Evolutionary conservation across 352 stramenopile genomes (phyloP), one percentile per base, ranked within the genome.

Genomic region (Pythium inflatum): DNA sequence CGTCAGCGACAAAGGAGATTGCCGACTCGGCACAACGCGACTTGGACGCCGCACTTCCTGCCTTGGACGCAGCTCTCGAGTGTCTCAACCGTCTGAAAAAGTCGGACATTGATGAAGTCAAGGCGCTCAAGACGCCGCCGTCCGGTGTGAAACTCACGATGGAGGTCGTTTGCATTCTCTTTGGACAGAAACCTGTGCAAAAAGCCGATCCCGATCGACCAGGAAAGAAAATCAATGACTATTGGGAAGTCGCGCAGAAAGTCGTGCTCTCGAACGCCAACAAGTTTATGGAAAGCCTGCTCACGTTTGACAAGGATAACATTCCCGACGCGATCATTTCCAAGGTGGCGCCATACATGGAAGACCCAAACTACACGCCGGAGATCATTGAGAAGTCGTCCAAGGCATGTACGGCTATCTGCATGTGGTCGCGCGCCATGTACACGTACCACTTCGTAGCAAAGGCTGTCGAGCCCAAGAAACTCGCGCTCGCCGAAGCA

Each of bases 301-400:
- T 97, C 33, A 82, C 82, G 8, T 98, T 97, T 50, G 92, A 98
- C 76, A 98, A 98, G 68, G 92, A 98, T 65, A 97, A 98, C 65
- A 98, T 98, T 40, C 88, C 90, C 0, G 90, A 97, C 56, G 82
- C 83, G 9, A 95, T 97, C 61, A 91, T 97, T 40, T 59, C 76
- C 11, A 95, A 93, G 62, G 85, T 94, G 2, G 61, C 77, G 0
- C 84, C 89, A 0, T 97, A 93, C 70, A 96, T 97, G 79, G 85
- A 95, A 54, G 90, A 97, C 62, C 88, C 88, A 1, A 95, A 96
- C 58, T 97, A 97, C 61, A 97, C 88, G 5, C 91, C 92, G 0
- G 89, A 96, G 30, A 80, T 83, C n/a, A 97, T 98, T 60, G 89
- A 97, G 28, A 97, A 97, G 55, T 95, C 92, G 3, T 97, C 90